Evolutionary conservation across 352 stramenopile genomes (phyloP).

Genomic region (Phytopythium vexans): DNA sequence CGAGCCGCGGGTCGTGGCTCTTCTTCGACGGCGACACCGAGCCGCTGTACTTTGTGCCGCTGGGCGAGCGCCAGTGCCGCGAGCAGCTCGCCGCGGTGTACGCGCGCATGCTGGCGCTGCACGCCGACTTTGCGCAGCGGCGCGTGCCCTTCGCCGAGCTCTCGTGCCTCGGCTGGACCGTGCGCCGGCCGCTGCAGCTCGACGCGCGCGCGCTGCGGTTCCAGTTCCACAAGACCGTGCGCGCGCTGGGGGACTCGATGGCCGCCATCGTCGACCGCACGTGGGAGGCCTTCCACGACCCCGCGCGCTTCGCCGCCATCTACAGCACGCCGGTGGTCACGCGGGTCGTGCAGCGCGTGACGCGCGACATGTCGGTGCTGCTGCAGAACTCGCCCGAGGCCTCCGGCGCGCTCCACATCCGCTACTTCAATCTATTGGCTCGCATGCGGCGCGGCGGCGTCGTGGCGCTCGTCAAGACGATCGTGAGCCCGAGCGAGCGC

Average conservation of each 20-base stretch:
- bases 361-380: constrained; percentile 31
- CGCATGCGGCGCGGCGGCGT: constrained; percentile 24
- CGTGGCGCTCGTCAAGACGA: constrained; percentile 41
- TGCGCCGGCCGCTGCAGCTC: constrained; percentile 22
- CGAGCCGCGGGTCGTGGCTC: constrained; percentile 19
- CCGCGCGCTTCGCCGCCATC: constrained; percentile 32
- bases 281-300: constrained; percentile 34
- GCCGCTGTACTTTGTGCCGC: constrained; percentile 34
- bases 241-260: constrained; percentile 30
- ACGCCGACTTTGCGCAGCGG: constrained; percentile 26
- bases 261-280: constrained; percentile 38
- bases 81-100: constrained; percentile 25
- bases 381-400: constrained; percentile 36
- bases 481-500: constrained; percentile 29
- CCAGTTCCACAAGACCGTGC: constrained; percentile 41
- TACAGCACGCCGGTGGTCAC: constrained; percentile 37
- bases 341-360: constrained; percentile 34
- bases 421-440: constrained; percentile 43
- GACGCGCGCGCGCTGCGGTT: constrained; percentile 29
- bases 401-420: constrained; percentile 21
- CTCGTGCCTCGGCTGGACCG: constrained; percentile 34
- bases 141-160: constrained; percentile 25
- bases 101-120: constrained; percentile 30
- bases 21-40: constrained; percentile 30
- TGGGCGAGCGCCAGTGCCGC: constrained; percentile 22